Base-by-base conservation (phyloP, 2,329 filamentous ascomycete genomes). In the Coniosporium tulheliwenetii region DNA sequence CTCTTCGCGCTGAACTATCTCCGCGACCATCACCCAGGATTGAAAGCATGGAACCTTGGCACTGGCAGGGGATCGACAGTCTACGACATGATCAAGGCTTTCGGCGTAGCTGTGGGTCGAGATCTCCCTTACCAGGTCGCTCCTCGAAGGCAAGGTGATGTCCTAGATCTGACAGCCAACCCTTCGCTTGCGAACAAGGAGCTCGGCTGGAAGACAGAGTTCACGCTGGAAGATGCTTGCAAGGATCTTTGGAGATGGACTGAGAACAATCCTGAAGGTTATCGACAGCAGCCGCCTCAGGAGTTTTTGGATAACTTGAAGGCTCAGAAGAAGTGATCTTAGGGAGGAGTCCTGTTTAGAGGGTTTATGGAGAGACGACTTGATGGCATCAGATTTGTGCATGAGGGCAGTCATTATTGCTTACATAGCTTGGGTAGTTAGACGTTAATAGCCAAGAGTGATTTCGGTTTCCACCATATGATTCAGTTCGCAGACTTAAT, bases 241-340 rank as follows among this genome's bases (percentile, higher is more conserved):
- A 77, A 79, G 51, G 86, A 98, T 62, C 71, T 98, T 49, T 98
- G 91, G 91, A 79, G 78, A 56, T 98, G 91, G 91, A 93, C 93
- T 12, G 73, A 81, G 66, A 96, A 95, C 66, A 96, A 96, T 67
- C 91, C 91, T 16, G 78, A 87, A 65, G 91, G 91, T 15, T 96
- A 96, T 68, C 75, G 83, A 49, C 87, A 96, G 66, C 72, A 86
- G 49, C 85, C 89, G n/a, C 89, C 91, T 0, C 72, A 82, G 48
- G 77, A 82, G 62, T 72, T 96, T 52, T 57, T 95, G 39, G 79
- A 81, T 45, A 59, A 60, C 39, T 47, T 68, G 44, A 42, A 42
- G 15, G 38, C 43, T 12, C 13, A 40, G 39, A 44, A 38, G 38
- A 36, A 44, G 29, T 39, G 33, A 36, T 37, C 32, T 26, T 26